phyloP scores from a whole-genome alignment of 371 early-diverging fungal species.

The Batkoa obscura region DNA sequence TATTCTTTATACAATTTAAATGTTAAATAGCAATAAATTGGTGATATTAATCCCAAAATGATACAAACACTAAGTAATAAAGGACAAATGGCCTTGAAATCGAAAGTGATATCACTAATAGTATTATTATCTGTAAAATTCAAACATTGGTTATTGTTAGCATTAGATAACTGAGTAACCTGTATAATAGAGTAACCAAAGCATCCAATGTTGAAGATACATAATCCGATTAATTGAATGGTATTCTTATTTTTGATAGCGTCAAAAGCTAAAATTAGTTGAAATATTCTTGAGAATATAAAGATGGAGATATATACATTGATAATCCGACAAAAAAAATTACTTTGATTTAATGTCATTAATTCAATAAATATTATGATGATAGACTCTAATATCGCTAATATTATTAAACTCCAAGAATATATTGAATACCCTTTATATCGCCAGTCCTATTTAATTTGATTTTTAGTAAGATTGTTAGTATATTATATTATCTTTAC shows the following conservation, averaged over 20 bases:
- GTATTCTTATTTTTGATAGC: constrained; percentile 65
- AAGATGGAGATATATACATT: constrained; percentile 55
- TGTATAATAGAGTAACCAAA: constrained; percentile 64
- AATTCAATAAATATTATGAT: constrained; percentile 4
- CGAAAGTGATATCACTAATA: not conserved
- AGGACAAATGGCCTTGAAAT: constrained; percentile 3
- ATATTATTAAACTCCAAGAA: no score
- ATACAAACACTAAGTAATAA: constrained; percentile 10
- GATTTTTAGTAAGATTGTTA: no score
- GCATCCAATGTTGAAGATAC: constrained; percentile 56
- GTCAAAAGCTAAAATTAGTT: constrained; percentile 48
- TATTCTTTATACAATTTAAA: constrained; percentile 56
- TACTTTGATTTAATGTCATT: not conserved
- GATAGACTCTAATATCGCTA: not conserved
- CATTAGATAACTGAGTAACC: constrained; percentile 6
- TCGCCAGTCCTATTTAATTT: no score
- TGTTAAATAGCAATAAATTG: constrained; percentile 11
- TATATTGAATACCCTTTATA: no score
- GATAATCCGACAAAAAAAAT: not conserved
- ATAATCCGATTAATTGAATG: constrained; percentile 69
- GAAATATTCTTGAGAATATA: constrained; percentile 48
- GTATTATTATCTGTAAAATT: not conserved
- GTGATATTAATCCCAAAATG: constrained; percentile 11
- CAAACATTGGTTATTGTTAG: not conserved
- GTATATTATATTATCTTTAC: no score